These are phyloP conservation scores for Pythium insidiosum DNA, from an alignment of 352 stramenopile species.

Conservation along the genomic window DNA sequence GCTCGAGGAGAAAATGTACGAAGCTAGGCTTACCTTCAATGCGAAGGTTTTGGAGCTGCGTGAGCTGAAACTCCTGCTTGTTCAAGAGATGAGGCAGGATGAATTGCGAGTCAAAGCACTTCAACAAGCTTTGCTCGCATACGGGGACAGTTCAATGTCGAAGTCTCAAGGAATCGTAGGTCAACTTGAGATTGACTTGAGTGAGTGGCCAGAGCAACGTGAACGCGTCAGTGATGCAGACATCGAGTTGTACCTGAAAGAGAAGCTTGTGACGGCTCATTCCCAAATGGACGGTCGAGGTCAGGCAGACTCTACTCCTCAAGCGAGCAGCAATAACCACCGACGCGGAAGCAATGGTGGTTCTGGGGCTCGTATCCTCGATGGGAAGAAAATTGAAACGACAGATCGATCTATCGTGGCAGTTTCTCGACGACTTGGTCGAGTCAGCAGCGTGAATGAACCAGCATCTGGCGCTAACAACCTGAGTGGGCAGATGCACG, in stretches of 20 bases:
- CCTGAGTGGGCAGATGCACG: too few relatives aligned
- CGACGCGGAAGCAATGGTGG: neutral
- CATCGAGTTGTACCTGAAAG: conserved; percentile 55
- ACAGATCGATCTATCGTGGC: conserved; percentile 24
- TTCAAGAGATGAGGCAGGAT: conserved; percentile 58
- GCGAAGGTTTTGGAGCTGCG: conserved; percentile 84
- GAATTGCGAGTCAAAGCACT: conserved; percentile 45
- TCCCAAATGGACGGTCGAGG: neutral
- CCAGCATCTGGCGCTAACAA: too few relatives aligned
- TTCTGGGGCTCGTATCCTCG: neutral
- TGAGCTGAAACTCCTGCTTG: conserved; percentile 81
- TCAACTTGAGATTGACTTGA: conserved; percentile 52
- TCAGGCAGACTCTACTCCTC: too few relatives aligned
- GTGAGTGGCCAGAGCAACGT: conserved; percentile 87
- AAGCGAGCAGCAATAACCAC: too few relatives aligned
- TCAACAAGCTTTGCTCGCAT: conserved; percentile 23
- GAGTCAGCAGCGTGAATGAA: neutral
- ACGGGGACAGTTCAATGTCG: neutral
- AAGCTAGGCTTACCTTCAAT: conserved; percentile 84
- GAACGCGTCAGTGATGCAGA: conserved; percentile 76
- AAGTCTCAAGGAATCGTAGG: too few relatives aligned
- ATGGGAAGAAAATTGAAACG: conserved; percentile 3
- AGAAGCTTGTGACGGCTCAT: conserved; percentile 41
- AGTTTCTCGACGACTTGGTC: neutral
- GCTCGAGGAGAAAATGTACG: conserved; percentile 77